Evolutionary conservation across 2,329 filamentous ascomycete genomes (phyloP).

Genomic region (Aspergillus costaricaensis): DNA sequence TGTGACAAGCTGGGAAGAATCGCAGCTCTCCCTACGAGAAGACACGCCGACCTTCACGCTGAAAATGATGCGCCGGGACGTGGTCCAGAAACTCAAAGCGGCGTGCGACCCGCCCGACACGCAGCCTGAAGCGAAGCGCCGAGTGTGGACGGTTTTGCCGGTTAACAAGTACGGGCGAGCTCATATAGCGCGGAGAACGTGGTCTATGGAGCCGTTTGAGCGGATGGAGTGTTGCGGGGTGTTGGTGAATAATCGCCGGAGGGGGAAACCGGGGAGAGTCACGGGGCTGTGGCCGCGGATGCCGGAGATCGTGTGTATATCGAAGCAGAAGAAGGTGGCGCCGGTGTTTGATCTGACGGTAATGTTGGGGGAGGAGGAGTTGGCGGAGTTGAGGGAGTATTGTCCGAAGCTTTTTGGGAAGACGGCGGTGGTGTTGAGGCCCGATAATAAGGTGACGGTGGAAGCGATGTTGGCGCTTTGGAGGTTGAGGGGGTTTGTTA

Average conservation of each 20-base stretch:
- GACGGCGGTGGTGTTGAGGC: slow-evolving; percentile 40
- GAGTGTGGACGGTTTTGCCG: slow-evolving; percentile 31
- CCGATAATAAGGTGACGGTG: slow-evolving; percentile 29
- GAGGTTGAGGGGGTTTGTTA: slow-evolving; percentile 40
- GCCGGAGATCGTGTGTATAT: slow-evolving; percentile 34
- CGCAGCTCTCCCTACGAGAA: slow-evolving; percentile 47
- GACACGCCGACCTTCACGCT: slow-evolving; percentile 51
- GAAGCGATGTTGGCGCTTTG: slow-evolving; percentile 41
- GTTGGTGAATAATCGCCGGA: slow-evolving; percentile 21
- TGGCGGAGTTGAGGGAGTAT: slow-evolving; percentile 30
- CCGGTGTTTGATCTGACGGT: slow-evolving; percentile 42
- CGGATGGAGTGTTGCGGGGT: slow-evolving; percentile 37
- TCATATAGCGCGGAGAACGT: slow-evolving; percentile 16
- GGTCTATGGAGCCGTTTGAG: slow-evolving; percentile 24
- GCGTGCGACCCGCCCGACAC: slow-evolving; percentile 25
- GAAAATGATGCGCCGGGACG: slow-evolving; percentile 38
- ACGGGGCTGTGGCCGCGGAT: slow-evolving; percentile 10
- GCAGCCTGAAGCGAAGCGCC: slow-evolving; percentile 16
- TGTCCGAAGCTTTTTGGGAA: slow-evolving; percentile 31
- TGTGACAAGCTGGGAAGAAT: slow-evolving; percentile 28
- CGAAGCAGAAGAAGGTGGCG: slow-evolving; percentile 31
- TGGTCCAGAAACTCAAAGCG: slow-evolving; percentile 40
- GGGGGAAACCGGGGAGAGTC: not conserved
- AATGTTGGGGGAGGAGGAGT: slow-evolving; percentile 34
- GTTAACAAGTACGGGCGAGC: not conserved